phyloP scores from a whole-genome alignment of 2,329 filamentous ascomycete species.

The Stromatinia cepivora region DNA sequence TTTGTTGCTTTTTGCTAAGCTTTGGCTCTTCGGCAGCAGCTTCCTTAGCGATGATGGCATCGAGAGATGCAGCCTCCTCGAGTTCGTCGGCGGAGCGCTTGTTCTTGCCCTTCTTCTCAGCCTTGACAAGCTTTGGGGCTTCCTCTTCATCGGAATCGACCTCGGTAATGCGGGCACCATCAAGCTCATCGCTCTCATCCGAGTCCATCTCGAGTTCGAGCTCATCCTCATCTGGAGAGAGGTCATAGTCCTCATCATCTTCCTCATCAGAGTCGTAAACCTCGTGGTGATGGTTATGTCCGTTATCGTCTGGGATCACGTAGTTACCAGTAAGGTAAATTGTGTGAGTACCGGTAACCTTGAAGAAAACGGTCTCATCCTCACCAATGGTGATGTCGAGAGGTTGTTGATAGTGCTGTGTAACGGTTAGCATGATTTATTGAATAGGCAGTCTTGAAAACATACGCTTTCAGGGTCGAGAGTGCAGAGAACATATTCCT shows the following conservation, averaged over 20 bases:
- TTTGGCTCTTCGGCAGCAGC: slow-evolving; percentile 62
- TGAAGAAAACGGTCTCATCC: slow-evolving; percentile 88
- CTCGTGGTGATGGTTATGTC: slow-evolving; percentile 55
- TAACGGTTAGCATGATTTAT: slow-evolving; percentile 36
- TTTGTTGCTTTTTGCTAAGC: slow-evolving; percentile 93
- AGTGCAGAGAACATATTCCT: slow-evolving; percentile 94
- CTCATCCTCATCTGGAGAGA: slow-evolving; percentile 78
- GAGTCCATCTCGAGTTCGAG: slow-evolving; percentile 57
- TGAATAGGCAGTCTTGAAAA: slow-evolving; percentile 25
- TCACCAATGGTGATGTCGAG: slow-evolving; percentile 90
- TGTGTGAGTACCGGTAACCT: slow-evolving; percentile 84
- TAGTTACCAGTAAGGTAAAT: slow-evolving; percentile 97
- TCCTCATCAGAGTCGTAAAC: slow-evolving; percentile 61
- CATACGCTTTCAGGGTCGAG: slow-evolving; percentile 88
- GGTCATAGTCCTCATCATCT: slow-evolving; percentile 75
- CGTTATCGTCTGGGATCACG: slow-evolving; percentile 68
- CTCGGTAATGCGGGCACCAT: slow-evolving; percentile 81
- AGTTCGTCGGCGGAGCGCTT: slow-evolving; percentile 81
- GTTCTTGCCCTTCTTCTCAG: slow-evolving; percentile 67
- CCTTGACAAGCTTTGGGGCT: slow-evolving; percentile 58
- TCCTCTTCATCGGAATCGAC: slow-evolving; percentile 78
- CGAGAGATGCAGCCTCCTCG: slow-evolving; percentile 67
- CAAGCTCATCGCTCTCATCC: slow-evolving; percentile 73
- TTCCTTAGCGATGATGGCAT: slow-evolving; percentile 80
- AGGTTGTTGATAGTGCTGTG: slow-evolving; percentile 88